Percentiles rank a stretch among this genome's conserved stretches.
phyloP scores from a whole-genome alignment of 1,284 basidiomycete genomes.

The Apiotrichum akiyoshidainum region DNA sequence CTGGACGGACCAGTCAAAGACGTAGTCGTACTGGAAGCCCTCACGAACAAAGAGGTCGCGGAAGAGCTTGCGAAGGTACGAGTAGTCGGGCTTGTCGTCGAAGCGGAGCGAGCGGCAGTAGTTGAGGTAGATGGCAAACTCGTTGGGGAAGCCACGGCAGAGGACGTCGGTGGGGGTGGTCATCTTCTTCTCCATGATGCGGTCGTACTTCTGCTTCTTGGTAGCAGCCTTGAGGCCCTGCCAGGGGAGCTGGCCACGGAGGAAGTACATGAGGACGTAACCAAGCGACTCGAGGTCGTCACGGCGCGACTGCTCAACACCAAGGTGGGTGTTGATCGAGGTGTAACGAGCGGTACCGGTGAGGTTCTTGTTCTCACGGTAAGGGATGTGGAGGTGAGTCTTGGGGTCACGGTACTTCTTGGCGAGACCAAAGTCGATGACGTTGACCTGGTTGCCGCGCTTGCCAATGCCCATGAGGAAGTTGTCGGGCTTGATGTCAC shows the following conservation, averaged over 20 bases:
- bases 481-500: conserved; percentile 99
- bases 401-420: conserved; percentile 99
- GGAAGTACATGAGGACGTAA: conserved; percentile 96
- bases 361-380: conserved; percentile 99
- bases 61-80: conserved; percentile 96
- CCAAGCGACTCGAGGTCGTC: conserved; percentile 95
- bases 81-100: conserved; percentile 98
- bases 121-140: conserved; percentile 96
- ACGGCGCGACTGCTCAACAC: conserved; percentile 92
- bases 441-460: conserved; percentile 98
- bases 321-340: conserved; percentile 97
- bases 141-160: conserved; percentile 94
- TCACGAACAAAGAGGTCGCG: conserved; percentile 94
- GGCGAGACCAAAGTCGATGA: conserved; percentile 98
- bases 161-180: conserved; percentile 93
- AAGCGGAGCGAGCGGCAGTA: conserved; percentile 95
- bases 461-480: conserved; percentile 99
- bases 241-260: conserved; percentile 93
- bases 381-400: conserved; percentile 98
- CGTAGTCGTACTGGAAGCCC: conserved; percentile 96
- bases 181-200: conserved; percentile 99
- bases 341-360: conserved; percentile 99
- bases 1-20: conserved; percentile 97
- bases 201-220: conserved; percentile 99
- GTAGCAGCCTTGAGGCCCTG: conserved; percentile 97